A percentile compares a stretch with the other conserved stretches of the same genome.
These are phyloP conservation scores for Nitzschia palea DNA, from an alignment of 108 stramenopile species.

Conservation along the genomic window DNA sequence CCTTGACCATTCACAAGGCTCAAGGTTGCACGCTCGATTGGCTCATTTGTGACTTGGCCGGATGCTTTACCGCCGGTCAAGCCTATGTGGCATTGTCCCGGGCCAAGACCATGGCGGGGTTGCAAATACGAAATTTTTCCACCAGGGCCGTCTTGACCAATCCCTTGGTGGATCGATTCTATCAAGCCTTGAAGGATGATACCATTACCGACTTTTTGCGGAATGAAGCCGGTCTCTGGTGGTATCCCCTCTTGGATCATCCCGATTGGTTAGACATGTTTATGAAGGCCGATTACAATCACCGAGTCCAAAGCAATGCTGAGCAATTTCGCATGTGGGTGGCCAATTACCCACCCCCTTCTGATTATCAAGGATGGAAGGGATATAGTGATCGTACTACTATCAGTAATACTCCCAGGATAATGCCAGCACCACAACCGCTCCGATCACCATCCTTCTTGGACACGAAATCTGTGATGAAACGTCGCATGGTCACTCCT, in stretches of 20 bases:
- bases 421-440: too few species aligned
- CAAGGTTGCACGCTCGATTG: conserved; percentile 85
- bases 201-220: conserved; percentile 13
- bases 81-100: conserved; percentile 87
- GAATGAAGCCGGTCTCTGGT: conserved; percentile 36
- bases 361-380: conserved; percentile 30
- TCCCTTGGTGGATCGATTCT: conserved; percentile 33
- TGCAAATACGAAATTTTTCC: conserved; percentile 34
- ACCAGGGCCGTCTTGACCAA: conserved; percentile 18
- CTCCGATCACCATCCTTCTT: too few species aligned
- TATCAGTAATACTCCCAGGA: too few species aligned
- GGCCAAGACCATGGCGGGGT: conserved; percentile 44
- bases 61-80: conserved; percentile 78
- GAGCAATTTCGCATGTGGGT: conserved; percentile 36
- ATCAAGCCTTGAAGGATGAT: conserved; percentile 23
- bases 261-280: conserved; percentile 38
- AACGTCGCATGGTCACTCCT: too few species aligned
- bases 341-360: conserved; percentile 18
- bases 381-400: conserved; percentile 15
- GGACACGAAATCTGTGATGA: too few species aligned
- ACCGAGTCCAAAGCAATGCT: conserved; percentile 3
- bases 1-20: conserved; percentile 79
- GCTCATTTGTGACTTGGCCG: conserved; percentile 51
- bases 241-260: conserved; percentile 33
- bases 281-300: neutral